A percentile compares a stretch with the other conserved stretches of the same genome.
Evolutionary conservation across 495 filamentous ascomycete genomes (phyloP).

Genomic region (Annulohypoxylon bovei): DNA sequence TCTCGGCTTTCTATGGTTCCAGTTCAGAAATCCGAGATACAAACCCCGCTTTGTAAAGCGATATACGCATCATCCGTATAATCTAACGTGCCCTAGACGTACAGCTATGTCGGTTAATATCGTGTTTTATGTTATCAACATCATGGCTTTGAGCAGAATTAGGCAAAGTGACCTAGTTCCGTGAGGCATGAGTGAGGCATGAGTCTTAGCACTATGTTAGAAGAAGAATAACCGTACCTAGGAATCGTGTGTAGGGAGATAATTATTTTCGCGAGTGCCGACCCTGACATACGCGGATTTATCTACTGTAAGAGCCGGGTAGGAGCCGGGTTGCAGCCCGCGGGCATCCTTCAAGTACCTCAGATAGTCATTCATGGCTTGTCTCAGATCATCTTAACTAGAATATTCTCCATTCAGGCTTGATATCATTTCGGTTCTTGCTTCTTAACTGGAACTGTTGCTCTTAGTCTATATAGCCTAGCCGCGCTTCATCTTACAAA

Average conservation of each 20-base stretch:
- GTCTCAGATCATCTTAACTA: no score
- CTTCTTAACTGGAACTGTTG: no score
- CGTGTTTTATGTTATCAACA: neutral
- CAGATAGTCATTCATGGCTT: no score
- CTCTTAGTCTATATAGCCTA: no score
- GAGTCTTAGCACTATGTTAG: no score
- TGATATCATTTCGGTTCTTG: neutral
- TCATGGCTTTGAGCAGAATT: neutral
- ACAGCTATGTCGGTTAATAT: neutral
- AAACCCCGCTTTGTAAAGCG: neutral
- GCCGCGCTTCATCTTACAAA: neutral
- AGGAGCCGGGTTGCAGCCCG: no score
- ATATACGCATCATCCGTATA: neutral
- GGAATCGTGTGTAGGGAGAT: neutral
- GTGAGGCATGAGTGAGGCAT: no score
- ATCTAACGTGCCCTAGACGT: no score
- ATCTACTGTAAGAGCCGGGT: neutral
- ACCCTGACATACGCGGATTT: neutral
- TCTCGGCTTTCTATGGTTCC: constrained; percentile 14
- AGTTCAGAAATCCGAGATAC: constrained; percentile 8
- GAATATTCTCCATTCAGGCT: no score
- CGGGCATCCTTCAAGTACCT: no score
- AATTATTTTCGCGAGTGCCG: neutral
- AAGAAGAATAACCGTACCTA: no score
- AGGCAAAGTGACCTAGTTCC: neutral